These are phyloP conservation scores for Isoetes engelmannii DNA, from an alignment of 83 land plant genomes.

Conservation along the genomic window DNA sequence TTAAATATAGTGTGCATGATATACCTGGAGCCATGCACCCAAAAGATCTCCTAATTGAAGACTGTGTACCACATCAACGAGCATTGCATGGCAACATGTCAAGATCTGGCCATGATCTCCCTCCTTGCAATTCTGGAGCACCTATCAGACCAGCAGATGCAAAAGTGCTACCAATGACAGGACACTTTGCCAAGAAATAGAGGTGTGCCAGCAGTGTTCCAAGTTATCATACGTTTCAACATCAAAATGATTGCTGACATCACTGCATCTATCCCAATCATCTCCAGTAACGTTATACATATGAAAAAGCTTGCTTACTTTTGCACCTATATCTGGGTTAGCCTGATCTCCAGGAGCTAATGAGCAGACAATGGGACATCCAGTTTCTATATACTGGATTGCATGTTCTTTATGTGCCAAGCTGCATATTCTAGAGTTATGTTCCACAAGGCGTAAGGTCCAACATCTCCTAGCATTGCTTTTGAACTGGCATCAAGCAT, in stretches of 20 bases:
- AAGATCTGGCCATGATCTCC: constrained; percentile 90
- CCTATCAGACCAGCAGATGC: constrained; percentile 65
- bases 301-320: constrained; percentile 42
- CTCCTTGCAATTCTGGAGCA: constrained; percentile 49
- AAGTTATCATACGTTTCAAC: constrained; percentile 74
- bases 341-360: constrained; percentile 80
- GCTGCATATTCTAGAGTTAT: too few species aligned
- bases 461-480: too few species aligned
- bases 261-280: constrained; percentile 90
- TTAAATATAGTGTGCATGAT: too few species aligned
- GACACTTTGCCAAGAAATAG: too few species aligned
- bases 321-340: constrained; percentile 57
- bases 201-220: too few species aligned
- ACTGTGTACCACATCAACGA: too few species aligned
- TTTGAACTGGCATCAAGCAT: too few species aligned
- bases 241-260: constrained; percentile 73
- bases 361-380: constrained; percentile 66
- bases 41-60: too few species aligned
- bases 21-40: too few species aligned
- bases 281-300: constrained; percentile 90
- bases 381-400: constrained; percentile 36
- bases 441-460: too few species aligned
- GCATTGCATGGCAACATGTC: constrained; percentile 99
- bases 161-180: constrained; percentile 56
- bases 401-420: too few species aligned